Percentiles rank a stretch among this genome's conserved stretches.
Evolutionary conservation across 2,329 filamentous ascomycete genomes (phyloP).

Genomic region (Fusarium musae): DNA sequence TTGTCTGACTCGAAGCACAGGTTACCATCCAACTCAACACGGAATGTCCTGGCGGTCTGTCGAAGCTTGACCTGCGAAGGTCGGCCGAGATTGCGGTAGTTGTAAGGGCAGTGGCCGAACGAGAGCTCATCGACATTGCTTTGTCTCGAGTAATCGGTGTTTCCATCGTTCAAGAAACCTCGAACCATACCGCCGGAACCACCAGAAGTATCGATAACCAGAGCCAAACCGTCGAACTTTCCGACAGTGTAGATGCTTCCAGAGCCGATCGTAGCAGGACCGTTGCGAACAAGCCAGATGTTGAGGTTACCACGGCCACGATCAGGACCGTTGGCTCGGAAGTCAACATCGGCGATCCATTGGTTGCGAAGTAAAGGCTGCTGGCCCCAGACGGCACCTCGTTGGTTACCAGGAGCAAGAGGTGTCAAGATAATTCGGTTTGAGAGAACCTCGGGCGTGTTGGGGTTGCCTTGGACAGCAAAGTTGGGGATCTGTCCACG

Average conservation of each 20-base stretch:
- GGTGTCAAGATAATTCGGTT: conserved; percentile 94
- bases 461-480: conserved; percentile 64
- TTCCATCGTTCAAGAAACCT: conserved; percentile 94
- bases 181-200: conserved; percentile 82
- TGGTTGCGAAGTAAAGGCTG: conserved; percentile 68
- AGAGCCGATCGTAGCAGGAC: conserved; percentile 71
- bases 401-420: conserved; percentile 83
- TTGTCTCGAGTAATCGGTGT: conserved; percentile 77
- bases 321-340: conserved; percentile 87
- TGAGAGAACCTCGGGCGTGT: conserved; percentile 74
- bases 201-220: conserved; percentile 87
- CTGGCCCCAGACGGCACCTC: conserved; percentile 85
- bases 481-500: conserved; percentile 65
- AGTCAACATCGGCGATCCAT: conserved; percentile 88
- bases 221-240: conserved; percentile 88
- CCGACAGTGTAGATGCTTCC: conserved; percentile 86
- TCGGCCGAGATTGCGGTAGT: conserved; percentile 90
- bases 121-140: conserved; percentile 85
- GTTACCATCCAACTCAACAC: conserved; percentile 82
- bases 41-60: conserved; percentile 72
- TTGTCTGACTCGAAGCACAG: conserved; percentile 87
- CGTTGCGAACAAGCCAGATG: conserved; percentile 86
- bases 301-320: conserved; percentile 89
- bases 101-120: conserved; percentile 91
- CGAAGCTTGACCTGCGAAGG: conserved; percentile 81